Evolutionary conservation across 306 rosid genomes (phyloP).

Genomic region (Aeschynomene evenia): DNA sequence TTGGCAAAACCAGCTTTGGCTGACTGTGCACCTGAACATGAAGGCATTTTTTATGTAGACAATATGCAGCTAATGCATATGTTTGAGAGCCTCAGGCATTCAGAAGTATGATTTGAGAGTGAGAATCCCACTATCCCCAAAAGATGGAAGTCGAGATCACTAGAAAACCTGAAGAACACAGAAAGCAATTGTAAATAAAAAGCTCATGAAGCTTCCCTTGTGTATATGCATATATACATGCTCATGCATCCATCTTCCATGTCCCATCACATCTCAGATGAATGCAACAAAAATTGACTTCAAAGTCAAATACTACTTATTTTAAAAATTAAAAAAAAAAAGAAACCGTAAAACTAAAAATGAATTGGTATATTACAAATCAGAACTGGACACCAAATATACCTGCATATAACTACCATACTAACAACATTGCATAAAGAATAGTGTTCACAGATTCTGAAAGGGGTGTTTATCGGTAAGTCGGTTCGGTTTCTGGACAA

Average conservation of each 20-base stretch:
- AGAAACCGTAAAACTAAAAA: neutral
- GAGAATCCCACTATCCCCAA: constrained; percentile 23
- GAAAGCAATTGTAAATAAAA: constrained; percentile 11
- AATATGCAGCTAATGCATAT: constrained; percentile 8
- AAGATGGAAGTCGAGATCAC: constrained; percentile 24
- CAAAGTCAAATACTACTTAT: neutral
- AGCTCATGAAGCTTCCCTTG: neutral
- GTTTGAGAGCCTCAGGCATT: constrained; percentile 19
- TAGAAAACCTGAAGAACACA: constrained; percentile 34
- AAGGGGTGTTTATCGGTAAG: too few species aligned
- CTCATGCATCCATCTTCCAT: constrained; percentile 10
- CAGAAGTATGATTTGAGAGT: neutral
- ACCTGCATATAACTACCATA: too few species aligned
- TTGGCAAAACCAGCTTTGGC: constrained; percentile 32
- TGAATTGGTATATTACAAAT: neutral
- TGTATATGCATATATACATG: neutral
- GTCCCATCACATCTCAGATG: constrained; percentile 11
- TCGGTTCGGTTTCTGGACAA: too few species aligned
- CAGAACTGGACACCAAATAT: too few species aligned
- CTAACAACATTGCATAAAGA: too few species aligned
- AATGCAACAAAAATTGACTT: neutral
- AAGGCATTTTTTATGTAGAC: constrained; percentile 43
- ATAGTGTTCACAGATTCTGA: too few species aligned
- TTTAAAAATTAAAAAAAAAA: constrained; percentile 27
- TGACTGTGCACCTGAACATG: constrained; percentile 40